These are phyloP conservation scores for Coelastrella sp. DNA, from an alignment of 139 green algal species.

Conservation along the genomic window DNA sequence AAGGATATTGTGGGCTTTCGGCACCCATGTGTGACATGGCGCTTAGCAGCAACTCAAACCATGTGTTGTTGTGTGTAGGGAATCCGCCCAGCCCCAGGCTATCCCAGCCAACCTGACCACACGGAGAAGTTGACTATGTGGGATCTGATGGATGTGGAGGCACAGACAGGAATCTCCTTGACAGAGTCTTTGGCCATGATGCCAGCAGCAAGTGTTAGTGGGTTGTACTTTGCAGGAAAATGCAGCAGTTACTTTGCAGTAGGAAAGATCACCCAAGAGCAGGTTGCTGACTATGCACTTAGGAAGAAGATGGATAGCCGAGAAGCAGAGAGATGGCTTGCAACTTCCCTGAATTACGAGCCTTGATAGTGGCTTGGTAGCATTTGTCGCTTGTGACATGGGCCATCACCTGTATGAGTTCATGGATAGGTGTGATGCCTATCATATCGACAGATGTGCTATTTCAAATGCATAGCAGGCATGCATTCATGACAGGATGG, in stretches of 20 bases:
- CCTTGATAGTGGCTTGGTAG: conserved; percentile 50
- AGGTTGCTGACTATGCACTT: conserved; percentile 91
- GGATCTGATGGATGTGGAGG: conserved; percentile 90
- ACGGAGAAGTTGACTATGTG: conserved; percentile 99
- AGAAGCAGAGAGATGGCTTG: conserved; percentile 91
- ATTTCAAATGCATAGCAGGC: too few relatives aligned
- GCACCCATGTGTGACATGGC: too few relatives aligned
- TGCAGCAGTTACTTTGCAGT: conserved; percentile 97
- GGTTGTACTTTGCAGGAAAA: conserved; percentile 95
- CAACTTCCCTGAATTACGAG: conserved; percentile 94
- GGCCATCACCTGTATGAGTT: too few relatives aligned
- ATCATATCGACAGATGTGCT: too few relatives aligned
- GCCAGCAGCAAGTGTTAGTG: conserved; percentile 92
- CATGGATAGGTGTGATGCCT: too few relatives aligned
- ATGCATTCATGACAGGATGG: too few relatives aligned
- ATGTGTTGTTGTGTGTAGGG: conserved; percentile 63
- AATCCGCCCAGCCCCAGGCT: conserved; percentile 97
- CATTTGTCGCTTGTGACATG: too few relatives aligned
- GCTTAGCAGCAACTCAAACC: too few relatives aligned
- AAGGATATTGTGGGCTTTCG: too few relatives aligned
- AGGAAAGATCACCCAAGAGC: conserved; percentile 97
- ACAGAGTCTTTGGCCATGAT: conserved; percentile 98
- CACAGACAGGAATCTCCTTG: conserved; percentile 87
- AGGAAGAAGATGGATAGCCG: conserved; percentile 92
- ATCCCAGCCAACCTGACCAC: conserved; percentile 99